Conservation (phyloP, 768 basidiomycete genomes). For the Amanita pallidorosea region DNA sequence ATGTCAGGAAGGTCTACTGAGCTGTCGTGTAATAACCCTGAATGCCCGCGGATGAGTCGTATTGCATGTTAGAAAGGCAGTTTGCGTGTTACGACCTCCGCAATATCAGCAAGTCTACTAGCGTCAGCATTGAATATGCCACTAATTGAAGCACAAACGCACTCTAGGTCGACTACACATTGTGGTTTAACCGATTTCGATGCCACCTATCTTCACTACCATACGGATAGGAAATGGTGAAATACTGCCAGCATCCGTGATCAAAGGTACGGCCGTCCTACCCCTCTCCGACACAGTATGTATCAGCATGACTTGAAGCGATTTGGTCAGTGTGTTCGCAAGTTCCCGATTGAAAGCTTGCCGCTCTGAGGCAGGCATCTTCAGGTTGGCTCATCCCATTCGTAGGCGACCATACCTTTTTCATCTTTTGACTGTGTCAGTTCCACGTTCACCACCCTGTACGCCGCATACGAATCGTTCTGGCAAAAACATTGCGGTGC, state of each 20-base stretch:
- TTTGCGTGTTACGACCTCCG: too few species aligned
- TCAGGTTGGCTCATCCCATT: background rate
- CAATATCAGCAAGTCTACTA: too few species aligned
- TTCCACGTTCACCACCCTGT: slow-evolving; percentile 74
- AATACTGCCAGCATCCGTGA: slow-evolving; percentile 65
- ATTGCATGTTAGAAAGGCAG: too few species aligned
- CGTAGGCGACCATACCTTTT: slow-evolving; percentile 27
- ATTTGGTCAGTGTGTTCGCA: slow-evolving; percentile 48
- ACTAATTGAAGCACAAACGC: background rate
- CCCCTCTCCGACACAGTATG: slow-evolving; percentile 76
- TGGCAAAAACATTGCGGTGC: background rate
- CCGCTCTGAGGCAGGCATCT: slow-evolving; percentile 19
- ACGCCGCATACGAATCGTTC: background rate
- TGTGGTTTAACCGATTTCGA: slow-evolving; percentile 34
- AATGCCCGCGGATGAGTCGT: too few species aligned
- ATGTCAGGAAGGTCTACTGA: too few species aligned
- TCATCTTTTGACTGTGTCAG: slow-evolving; percentile 61
- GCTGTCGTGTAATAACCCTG: too few species aligned
- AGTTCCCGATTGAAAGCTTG: slow-evolving; percentile 49
- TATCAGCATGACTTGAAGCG: slow-evolving; percentile 59
- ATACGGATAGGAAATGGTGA: slow-evolving; percentile 77
- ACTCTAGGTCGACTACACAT: background rate
- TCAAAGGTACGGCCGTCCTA: slow-evolving; percentile 63
- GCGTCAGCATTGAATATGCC: background rate
- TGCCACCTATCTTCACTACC: slow-evolving; percentile 53